Percentiles rank a stretch among this genome's conserved stretches.
phyloP scores from a whole-genome alignment of 2,329 filamentous ascomycete genomes.

The Botrytis byssoidea region DNA sequence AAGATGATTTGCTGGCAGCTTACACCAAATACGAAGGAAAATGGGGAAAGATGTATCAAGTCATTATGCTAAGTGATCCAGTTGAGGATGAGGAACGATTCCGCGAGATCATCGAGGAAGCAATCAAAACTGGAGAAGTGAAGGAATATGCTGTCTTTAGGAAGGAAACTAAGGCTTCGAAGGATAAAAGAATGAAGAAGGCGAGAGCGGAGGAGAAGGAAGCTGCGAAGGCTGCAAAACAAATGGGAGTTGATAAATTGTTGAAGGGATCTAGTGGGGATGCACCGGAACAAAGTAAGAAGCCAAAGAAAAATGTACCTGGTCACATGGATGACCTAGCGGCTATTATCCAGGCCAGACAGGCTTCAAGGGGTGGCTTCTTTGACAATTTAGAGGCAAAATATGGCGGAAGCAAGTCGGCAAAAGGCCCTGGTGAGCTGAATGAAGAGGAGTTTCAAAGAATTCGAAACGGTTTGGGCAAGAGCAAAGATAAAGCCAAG shows the following conservation, averaged over 20 bases:
- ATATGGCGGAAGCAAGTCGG: constrained; percentile 59
- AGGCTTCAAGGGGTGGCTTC: constrained; percentile 67
- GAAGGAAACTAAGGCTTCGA: constrained; percentile 67
- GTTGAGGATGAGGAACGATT: constrained; percentile 84
- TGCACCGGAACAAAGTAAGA: constrained; percentile 47
- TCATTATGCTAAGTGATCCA: constrained; percentile 83
- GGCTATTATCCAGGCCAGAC: constrained; percentile 72
- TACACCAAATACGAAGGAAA: constrained; percentile 73
- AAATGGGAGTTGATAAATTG: constrained; percentile 71
- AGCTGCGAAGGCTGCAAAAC: constrained; percentile 71
- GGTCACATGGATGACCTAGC: constrained; percentile 55
- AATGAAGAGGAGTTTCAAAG: constrained; percentile 59
- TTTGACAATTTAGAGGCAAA: constrained; percentile 70
- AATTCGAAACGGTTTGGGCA: neutral
- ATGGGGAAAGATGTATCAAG: constrained; percentile 74
- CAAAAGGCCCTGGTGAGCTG: constrained; percentile 58
- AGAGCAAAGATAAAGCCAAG: constrained; percentile 1
- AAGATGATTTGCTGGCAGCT: constrained; percentile 69
- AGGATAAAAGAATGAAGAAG: constrained; percentile 56
- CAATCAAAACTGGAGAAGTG: constrained; percentile 69
- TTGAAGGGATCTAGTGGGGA: constrained; percentile 45
- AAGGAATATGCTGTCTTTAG: constrained; percentile 66
- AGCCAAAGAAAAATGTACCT: constrained; percentile 43
- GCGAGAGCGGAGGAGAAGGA: constrained; percentile 65
- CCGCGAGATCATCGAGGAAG: constrained; percentile 73